Evolutionary conservation across 2,329 filamentous ascomycete genomes (phyloP).

Genomic region (Paramyrothecium sp.): DNA sequence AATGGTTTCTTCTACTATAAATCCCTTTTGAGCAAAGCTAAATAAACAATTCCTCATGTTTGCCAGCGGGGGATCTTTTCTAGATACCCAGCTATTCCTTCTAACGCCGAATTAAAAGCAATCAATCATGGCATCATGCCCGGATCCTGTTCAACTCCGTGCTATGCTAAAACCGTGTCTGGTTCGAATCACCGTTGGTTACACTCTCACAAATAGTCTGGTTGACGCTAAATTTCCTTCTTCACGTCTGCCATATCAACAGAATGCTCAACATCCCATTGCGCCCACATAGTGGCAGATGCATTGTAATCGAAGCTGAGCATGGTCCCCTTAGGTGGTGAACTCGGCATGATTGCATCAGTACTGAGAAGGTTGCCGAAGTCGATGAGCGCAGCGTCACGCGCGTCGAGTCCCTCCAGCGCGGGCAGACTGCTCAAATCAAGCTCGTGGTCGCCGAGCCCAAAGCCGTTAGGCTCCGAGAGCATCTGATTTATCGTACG

Average conservation of each 20-base stretch:
- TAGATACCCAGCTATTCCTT: too few species aligned
- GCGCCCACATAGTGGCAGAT: constrained; percentile 23
- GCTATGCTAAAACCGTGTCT: not conserved
- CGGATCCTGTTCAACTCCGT: not conserved
- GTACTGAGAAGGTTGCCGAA: constrained; percentile 48
- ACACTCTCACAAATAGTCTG: not conserved
- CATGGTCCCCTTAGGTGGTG: constrained; percentile 35
- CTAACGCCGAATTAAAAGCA: too few species aligned
- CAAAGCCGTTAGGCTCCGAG: constrained; percentile 51
- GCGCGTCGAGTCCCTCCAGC: constrained; percentile 36
- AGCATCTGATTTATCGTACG: constrained; percentile 64
- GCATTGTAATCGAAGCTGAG: constrained; percentile 28
- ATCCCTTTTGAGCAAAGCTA: too few species aligned
- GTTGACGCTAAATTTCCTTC: constrained; percentile 1
- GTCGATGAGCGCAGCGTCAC: constrained; percentile 37
- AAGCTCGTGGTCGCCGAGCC: constrained; percentile 39
- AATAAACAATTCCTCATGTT: too few species aligned
- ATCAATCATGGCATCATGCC: not conserved
- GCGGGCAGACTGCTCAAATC: constrained; percentile 39
- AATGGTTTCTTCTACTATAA: too few species aligned
- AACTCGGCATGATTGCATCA: constrained; percentile 46
- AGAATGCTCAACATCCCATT: constrained; percentile 24
- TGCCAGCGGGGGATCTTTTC: too few species aligned
- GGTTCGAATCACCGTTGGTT: not conserved
- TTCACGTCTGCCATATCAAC: constrained; percentile 8